phyloP scores from a whole-genome alignment of 345 rosid genomes.

The Eucalyptus paniculata region DNA sequence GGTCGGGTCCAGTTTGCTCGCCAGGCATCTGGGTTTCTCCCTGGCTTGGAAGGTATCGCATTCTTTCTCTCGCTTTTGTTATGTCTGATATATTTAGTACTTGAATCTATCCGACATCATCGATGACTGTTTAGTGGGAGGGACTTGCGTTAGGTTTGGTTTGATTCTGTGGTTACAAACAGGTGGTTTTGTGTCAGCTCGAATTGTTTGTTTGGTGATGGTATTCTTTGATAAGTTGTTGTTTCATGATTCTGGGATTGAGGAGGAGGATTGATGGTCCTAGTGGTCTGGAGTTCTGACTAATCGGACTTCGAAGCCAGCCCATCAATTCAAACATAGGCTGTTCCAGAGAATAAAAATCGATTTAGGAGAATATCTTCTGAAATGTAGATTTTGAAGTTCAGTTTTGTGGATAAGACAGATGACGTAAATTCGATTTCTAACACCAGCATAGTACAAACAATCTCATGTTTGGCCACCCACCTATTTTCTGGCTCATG shows the following conservation, averaged over 20 bases:
- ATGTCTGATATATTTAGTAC: not conserved
- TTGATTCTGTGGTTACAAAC: not conserved
- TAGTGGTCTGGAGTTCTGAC: not conserved
- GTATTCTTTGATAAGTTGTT: not conserved
- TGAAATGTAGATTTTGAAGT: not conserved
- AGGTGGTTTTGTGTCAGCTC: not conserved
- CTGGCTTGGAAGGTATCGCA: slow-evolving; percentile 45
- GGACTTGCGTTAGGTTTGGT: not conserved
- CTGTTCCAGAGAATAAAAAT: not conserved
- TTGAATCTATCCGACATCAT: not conserved
- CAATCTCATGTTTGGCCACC: not conserved
- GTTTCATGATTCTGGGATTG: not conserved
- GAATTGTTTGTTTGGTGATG: not conserved
- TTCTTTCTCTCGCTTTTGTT: not conserved
- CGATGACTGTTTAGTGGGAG: not conserved
- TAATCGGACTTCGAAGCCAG: not conserved
- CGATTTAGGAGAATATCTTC: not conserved
- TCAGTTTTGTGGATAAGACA: not conserved
- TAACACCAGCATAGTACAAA: not conserved
- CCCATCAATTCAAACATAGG: not conserved
- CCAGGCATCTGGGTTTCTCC: slow-evolving; percentile 39
- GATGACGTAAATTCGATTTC: not conserved
- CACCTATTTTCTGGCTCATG: not conserved
- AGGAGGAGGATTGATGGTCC: not conserved
- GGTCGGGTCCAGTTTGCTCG: slow-evolving; percentile 59